phyloP scores from a whole-genome alignment of 1,284 basidiomycete genomes.

The Leccinum ponderosum region DNA sequence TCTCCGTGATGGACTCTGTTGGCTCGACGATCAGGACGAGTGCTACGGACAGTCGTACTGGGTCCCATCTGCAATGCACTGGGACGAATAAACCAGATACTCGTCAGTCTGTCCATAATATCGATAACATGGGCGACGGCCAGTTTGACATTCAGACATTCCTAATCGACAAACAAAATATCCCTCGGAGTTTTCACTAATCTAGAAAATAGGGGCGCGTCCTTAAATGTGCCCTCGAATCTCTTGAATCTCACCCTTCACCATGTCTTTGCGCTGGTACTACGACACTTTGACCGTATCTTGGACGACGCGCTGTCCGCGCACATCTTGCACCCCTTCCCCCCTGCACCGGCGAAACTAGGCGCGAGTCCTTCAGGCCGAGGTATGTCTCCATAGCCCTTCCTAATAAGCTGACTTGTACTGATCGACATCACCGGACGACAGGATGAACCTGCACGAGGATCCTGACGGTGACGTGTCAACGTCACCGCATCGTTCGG shows the following conservation, averaged over 20 bases:
- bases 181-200: neutral
- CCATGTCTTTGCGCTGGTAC: slow-evolving; percentile 39
- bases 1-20: slow-evolving; percentile 88
- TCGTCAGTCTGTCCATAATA: neutral
- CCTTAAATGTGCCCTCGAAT: neutral
- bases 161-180: neutral
- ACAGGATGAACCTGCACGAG: slow-evolving; percentile 51
- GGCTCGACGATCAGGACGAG: slow-evolving; percentile 89
- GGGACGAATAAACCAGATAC: slow-evolving; percentile 53
- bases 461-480: slow-evolving; percentile 25
- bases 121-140: neutral
- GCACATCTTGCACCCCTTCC: slow-evolving; percentile 23
- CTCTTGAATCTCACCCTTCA: neutral
- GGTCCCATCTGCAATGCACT: slow-evolving; percentile 81
- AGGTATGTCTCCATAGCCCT: slow-evolving; percentile 17
- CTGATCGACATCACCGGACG: neutral
- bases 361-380: slow-evolving; percentile 26
- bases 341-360: slow-evolving; percentile 4
- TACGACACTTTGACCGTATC: slow-evolving; percentile 53
- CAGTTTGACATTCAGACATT: neutral
- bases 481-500: slow-evolving; percentile 53
- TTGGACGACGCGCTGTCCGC: slow-evolving; percentile 47
- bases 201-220: neutral
- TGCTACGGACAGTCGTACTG: slow-evolving; percentile 67
- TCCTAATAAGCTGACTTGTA: neutral